Percentiles rank a stretch among this genome's conserved stretches.
Conservation (phyloP, 2,329 filamentous ascomycete species). For the Huntiella abstrusa region DNA sequence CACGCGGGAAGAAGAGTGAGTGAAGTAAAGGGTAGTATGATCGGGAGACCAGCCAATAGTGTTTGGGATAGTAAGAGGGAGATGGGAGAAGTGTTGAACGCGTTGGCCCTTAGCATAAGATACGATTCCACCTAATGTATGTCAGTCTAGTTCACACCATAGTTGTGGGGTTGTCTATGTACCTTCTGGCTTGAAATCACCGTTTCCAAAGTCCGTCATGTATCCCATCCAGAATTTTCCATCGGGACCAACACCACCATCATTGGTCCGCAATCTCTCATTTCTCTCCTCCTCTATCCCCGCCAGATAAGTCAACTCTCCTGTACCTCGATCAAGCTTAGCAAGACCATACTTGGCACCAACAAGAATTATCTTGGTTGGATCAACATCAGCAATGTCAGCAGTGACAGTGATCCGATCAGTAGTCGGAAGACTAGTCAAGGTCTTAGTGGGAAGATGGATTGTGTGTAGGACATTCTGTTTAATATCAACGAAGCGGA, state of each 20-base stretch:
- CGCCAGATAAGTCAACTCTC: constrained; percentile 33
- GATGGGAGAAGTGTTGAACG: constrained; percentile 37
- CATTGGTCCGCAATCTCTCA: constrained; percentile 51
- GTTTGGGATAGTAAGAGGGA: constrained; percentile 74
- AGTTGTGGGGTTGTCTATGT: constrained; percentile 15
- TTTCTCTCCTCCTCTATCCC: constrained; percentile 27
- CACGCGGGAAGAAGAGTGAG: constrained; percentile 52
- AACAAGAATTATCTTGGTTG: constrained; percentile 48
- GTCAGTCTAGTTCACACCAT: constrained; percentile 2
- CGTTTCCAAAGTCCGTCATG: constrained; percentile 56
- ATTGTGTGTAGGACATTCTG: constrained; percentile 55
- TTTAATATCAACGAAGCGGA: constrained; percentile 73
- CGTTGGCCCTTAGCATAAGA: constrained; percentile 42
- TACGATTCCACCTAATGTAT: constrained; percentile 45
- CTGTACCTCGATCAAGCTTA: constrained; percentile 47
- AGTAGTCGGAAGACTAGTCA: constrained; percentile 40
- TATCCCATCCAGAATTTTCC: constrained; percentile 72
- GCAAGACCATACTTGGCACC: constrained; percentile 70
- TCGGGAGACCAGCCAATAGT: constrained; percentile 64
- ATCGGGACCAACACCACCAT: constrained; percentile 61
- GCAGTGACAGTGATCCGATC: constrained; percentile 48
- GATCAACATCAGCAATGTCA: constrained; percentile 51
- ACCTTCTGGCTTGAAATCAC: constrained; percentile 42
- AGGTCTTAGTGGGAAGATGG: constrained; percentile 41
- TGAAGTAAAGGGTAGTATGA: constrained; percentile 61